Conservation (phyloP, 768 basidiomycete genomes). For the Cystobasidium tubakii region DNA sequence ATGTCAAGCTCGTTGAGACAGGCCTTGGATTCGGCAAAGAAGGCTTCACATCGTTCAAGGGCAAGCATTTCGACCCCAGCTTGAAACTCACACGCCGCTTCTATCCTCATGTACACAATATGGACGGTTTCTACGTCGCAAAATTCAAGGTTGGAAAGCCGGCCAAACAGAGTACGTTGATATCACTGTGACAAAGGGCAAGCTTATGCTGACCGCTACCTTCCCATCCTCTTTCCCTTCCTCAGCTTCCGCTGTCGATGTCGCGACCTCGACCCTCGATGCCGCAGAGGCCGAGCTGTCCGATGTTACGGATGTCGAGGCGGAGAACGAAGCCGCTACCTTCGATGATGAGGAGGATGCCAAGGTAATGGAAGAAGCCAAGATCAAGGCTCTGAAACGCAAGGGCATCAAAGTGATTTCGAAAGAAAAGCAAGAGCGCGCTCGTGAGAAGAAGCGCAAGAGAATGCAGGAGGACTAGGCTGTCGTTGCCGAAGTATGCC, state of each 20-base stretch:
- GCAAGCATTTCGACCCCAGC: conserved; percentile 77
- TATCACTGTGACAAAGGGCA: too few relatives aligned
- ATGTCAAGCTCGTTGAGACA: conserved; percentile 84
- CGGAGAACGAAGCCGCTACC: conserved; percentile 51
- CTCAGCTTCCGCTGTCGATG: background rate
- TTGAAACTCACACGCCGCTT: conserved; percentile 77
- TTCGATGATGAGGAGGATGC: conserved; percentile 75
- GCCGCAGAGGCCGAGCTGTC: conserved; percentile 48
- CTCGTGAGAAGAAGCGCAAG: conserved; percentile 27
- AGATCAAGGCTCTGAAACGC: conserved; percentile 53
- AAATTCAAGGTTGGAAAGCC: conserved; percentile 92
- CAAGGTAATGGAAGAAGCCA: conserved; percentile 69
- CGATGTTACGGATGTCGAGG: conserved; percentile 50
- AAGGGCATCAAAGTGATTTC: conserved; percentile 51
- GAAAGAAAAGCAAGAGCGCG: conserved; percentile 40
- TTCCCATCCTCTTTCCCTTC: background rate
- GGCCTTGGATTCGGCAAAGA: conserved; percentile 88
- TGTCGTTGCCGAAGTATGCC: background rate
- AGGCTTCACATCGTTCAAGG: conserved; percentile 82
- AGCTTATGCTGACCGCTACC: background rate
- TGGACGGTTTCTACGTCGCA: conserved; percentile 99
- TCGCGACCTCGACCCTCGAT: conserved; percentile 46
- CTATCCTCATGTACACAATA: conserved; percentile 80
- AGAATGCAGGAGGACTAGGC: conserved; percentile 5
- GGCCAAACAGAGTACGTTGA: conserved; percentile 1